Percentiles rank a stretch among this genome's conserved stretches.
phyloP scores from a whole-genome alignment of 192 early-diverging fungal species.

The Linnemannia schmuckeri region DNA sequence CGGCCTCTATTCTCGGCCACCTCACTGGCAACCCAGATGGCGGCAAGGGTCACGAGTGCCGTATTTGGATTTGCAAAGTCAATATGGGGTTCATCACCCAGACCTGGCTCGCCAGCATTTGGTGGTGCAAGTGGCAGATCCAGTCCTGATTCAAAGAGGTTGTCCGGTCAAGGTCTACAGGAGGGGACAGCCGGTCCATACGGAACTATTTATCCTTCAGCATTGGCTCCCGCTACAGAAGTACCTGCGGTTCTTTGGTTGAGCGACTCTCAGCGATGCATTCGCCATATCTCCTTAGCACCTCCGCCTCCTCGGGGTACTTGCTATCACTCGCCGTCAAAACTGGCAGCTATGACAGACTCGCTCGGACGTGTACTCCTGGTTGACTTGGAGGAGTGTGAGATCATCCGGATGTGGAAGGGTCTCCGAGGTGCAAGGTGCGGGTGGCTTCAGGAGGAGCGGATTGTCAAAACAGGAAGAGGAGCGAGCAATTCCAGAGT shows the following conservation, averaged over 20 bases:
- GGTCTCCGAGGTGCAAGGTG: slow-evolving; percentile 78
- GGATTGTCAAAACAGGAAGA: slow-evolving; percentile 27
- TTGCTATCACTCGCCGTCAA: slow-evolving; percentile 50
- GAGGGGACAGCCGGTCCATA: slow-evolving; percentile 47
- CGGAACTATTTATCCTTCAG: slow-evolving; percentile 57
- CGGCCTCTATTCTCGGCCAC: slow-evolving; percentile 65
- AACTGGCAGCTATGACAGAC: slow-evolving; percentile 74
- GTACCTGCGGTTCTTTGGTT: slow-evolving; percentile 67
- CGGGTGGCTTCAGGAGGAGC: slow-evolving; percentile 74
- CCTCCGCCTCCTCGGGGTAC: slow-evolving; percentile 60
- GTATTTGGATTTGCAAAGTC: slow-evolving; percentile 81
- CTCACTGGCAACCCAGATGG: slow-evolving; percentile 64
- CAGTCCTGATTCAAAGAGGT: slow-evolving; percentile 34
- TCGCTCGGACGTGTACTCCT: slow-evolving; percentile 76
- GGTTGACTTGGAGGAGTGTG: slow-evolving; percentile 72
- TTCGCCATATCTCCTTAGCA: slow-evolving; percentile 64
- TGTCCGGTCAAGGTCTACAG: slow-evolving; percentile 28
- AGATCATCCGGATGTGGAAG: slow-evolving; percentile 80
- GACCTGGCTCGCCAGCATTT: slow-evolving; percentile 34
- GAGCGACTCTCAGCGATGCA: slow-evolving; percentile 65
- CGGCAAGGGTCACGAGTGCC: slow-evolving; percentile 64
- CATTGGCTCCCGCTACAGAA: slow-evolving; percentile 66
- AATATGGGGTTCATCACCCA: slow-evolving; percentile 64
- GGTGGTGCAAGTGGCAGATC: slow-evolving; percentile 16
- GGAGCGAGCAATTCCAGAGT: slow-evolving; percentile 50